A percentile compares a stretch with the other conserved stretches of the same genome.
phyloP scores from a whole-genome alignment of 2,329 filamentous ascomycete genomes.

The Colletotrichum nymphaeae region DNA sequence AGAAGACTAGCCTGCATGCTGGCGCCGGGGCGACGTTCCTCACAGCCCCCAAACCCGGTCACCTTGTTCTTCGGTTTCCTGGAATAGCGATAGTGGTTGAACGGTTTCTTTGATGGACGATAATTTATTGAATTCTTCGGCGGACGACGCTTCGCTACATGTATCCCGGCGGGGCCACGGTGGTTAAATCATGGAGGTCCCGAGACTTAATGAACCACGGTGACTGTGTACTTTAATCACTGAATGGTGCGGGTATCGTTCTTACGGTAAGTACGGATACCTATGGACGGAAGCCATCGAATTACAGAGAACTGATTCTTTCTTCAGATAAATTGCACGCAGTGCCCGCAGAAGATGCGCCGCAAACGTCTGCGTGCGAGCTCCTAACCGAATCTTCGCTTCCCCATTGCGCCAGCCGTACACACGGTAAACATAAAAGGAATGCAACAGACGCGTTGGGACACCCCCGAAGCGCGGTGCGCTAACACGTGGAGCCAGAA shows the following conservation, averaged over 20 bases:
- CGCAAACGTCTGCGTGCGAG: background rate
- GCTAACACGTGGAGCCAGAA: constrained; percentile 11
- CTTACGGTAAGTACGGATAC: background rate
- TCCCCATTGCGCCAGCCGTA: background rate
- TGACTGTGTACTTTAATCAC: background rate
- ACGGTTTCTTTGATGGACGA: background rate
- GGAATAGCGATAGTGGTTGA: background rate
- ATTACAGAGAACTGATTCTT: background rate
- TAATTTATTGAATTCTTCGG: background rate
- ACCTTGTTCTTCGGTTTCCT: background rate
- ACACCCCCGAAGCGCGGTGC: background rate
- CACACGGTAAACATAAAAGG: background rate
- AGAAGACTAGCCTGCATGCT: background rate
- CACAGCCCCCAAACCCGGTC: background rate
- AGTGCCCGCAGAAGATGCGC: background rate
- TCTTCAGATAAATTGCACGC: background rate
- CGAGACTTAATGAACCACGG: background rate
- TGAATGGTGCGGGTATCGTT: background rate
- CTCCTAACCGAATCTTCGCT: background rate
- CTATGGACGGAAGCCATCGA: background rate
- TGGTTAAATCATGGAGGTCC: background rate
- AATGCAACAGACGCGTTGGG: constrained; percentile 1
- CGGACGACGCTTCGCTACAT: background rate
- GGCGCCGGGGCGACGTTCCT: background rate
- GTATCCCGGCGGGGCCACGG: background rate